Evolutionary conservation across 2,329 filamentous ascomycete species (phyloP).

Genomic region (Fusarium stilboides): DNA sequence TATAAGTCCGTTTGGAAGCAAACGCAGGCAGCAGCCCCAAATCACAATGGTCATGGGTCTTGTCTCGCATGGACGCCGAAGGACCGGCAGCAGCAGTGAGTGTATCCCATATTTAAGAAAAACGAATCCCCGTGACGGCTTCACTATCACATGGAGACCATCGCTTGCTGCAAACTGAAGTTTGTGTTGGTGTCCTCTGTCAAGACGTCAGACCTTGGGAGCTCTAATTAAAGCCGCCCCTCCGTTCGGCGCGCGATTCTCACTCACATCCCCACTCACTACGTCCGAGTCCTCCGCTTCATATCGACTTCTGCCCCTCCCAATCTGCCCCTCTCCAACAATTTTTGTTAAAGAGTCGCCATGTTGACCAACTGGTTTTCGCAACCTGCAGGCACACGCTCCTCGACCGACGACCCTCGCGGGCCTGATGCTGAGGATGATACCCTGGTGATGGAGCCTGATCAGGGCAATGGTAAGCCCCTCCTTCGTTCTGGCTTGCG

Average conservation of each 20-base stretch:
- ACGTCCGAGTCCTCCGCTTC: conserved; percentile 43
- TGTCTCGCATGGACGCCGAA: conserved; percentile 52
- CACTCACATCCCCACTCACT: conserved; percentile 47
- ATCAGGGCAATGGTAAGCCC: conserved; percentile 88
- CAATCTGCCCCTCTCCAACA: conserved; percentile 38
- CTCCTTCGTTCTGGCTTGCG: conserved; percentile 19
- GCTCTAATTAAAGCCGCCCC: conserved; percentile 37
- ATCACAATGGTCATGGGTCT: conserved; percentile 54
- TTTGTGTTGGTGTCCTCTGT: conserved; percentile 12
- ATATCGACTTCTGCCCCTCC: conserved; percentile 33
- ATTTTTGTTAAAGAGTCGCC: conserved; percentile 36
- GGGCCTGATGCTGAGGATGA: conserved; percentile 71
- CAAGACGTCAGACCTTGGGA: conserved; percentile 35
- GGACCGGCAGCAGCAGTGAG: conserved; percentile 50
- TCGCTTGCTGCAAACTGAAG: conserved; percentile 13
- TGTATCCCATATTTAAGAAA: conserved; percentile 29
- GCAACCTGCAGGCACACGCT: conserved; percentile 62
- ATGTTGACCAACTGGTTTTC: conserved; percentile 63
- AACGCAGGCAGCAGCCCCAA: conserved; percentile 32
- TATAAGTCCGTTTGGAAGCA: conserved; percentile 5
- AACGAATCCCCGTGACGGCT: conserved; percentile 8
- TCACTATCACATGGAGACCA: conserved; percentile 15
- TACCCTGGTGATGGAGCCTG: conserved; percentile 87
- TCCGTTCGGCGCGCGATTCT: conserved; percentile 37
- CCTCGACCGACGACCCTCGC: conserved; percentile 70